These are phyloP conservation scores for Phanerochaete carnosa DNA, from an alignment of 768 basidiomycete genomes.

Conservation along the genomic window DNA sequence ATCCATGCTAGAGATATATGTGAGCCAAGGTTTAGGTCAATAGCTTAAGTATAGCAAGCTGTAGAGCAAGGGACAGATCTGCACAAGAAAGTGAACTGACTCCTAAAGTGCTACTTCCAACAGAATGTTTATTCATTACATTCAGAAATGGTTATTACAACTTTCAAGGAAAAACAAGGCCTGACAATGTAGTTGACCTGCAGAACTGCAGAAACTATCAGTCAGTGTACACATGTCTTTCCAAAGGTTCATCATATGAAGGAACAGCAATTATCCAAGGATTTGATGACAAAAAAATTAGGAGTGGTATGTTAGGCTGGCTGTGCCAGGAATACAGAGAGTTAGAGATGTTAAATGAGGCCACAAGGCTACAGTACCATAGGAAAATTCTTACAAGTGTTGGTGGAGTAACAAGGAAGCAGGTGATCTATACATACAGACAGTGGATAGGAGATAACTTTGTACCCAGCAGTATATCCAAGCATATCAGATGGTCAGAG, in stretches of 20 bases:
- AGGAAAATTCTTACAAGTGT: constrained; percentile 16
- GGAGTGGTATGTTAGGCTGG: constrained; percentile 8
- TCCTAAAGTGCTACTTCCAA: no score
- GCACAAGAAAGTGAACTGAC: no score
- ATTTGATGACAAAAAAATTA: constrained; percentile 13
- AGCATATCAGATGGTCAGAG: neutral
- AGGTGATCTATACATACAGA: constrained; percentile 16
- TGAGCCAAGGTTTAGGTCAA: no score
- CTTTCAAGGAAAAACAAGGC: constrained; percentile 21
- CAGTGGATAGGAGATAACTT: constrained; percentile 1
- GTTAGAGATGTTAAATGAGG: constrained; percentile 33
- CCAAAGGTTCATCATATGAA: constrained; percentile 9
- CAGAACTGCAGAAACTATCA: constrained; percentile 16
- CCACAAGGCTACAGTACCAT: constrained; percentile 25
- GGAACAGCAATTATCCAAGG: constrained; percentile 19
- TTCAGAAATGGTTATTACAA: no score
- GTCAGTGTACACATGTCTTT: constrained; percentile 21
- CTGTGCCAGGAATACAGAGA: constrained; percentile 25
- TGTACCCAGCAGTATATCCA: neutral
- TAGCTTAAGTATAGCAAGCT: no score
- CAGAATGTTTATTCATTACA: no score
- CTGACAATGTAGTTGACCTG: constrained; percentile 15
- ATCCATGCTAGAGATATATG: no score
- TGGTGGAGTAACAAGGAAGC: constrained; percentile 17
- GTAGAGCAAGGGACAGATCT: no score